Base-by-base conservation (phyloP, 495 filamentous ascomycete genomes). In the Aspergillus sclerotiicarbonarius region DNA sequence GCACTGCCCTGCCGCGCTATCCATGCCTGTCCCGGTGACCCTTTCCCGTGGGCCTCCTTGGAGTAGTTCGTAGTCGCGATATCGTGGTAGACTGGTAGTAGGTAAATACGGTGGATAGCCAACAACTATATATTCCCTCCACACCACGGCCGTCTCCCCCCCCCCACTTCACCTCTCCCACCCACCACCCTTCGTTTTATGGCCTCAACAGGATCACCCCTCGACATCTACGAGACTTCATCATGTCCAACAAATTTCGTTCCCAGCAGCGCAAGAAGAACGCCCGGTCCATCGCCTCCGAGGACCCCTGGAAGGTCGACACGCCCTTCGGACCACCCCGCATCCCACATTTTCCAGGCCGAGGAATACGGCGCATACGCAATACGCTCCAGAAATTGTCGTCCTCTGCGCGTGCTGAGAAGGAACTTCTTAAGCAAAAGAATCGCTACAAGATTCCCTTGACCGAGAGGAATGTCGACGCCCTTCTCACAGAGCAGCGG, bases 381-480 rank as follows among this genome's bases (percentile, higher is more conserved):
- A 61, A 75, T 20, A 76, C 73, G 0, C 61, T 79, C 0, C 69
- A 67, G 5, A 76, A 76, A 47, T 52, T 73, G 1, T 68, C 72
- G 0, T 71, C 70, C 8, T 61, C 74, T 10, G 69, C 76, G 6
- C 62, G 71, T 8, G 74, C 75, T 10, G 75, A 80, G 49, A 66
- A 69, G 41, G 71, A 78, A 54, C 59, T 75, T 18, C 61, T 79
- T 6, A 71, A 68, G 57, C 70, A 73, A 44, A 72, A 75, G 63
- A 76, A 71, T 45, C 66, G 71, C 43, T 70, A 67, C 66, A 78
- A 74, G 49, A 67, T 67, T 10, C 77, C 76, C 13, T 51, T 80
- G 59, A 80, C 77, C 0, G 63, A 75, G 20, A 63, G 76, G 16
- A 80, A 80, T 53, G 64, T 80, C 57, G 72, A 78, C 44, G 76